Base-by-base conservation (phyloP, 805 yeast genomes). In the Cyberlindnera mississippiensis region DNA sequence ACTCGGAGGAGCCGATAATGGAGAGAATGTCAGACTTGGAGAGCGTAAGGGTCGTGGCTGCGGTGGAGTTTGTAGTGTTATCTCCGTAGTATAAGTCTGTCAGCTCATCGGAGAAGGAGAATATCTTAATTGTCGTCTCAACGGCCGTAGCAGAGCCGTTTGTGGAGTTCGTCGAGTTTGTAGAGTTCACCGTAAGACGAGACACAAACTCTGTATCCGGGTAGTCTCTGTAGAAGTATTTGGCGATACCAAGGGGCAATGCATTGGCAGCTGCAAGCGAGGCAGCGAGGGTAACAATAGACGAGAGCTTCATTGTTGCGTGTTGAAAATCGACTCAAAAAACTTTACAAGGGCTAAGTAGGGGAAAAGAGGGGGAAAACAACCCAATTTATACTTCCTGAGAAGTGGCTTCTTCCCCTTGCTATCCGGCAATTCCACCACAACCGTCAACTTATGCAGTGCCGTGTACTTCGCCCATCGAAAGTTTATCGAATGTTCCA, bases 21-120 rank as follows among this genome's bases (percentile, higher is more conserved):
- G 38, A 31, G n/a, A 10, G 29, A 6, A 40, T 11, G 8, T 34
- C 40, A 3, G 22, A 19, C 13, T 28, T 14, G 31, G 37, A 26
- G 14, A 38, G 19, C 2, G 24, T 17, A 6, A 37, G 29, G 4
- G 29, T n/a, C 3, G 42, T 8, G 17, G 35, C 26, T 9, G 12
- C 16, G 7, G 29, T 9, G 10, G 36, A 19, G 37, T 27, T 31
- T 3, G 45, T 20, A 3, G 43, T 17, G 26, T 19, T n/a, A 11
- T 27, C 37, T 10, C 44, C 45, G 10, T 32, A 42, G 33, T 35
- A 51, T 6, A 51, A 33, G 2, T 17, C 38, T 12, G 55, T 41
- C 38, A 51, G 43, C 19, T 49, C 41, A 8, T 38, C 40, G 13
- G 49, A 43, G 42, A 49, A 47, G 9, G 49, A 41, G 28, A 43